phyloP scores from a whole-genome alignment of 2,329 filamentous ascomycete species.

The Microdochium trichocladiopsis region DNA sequence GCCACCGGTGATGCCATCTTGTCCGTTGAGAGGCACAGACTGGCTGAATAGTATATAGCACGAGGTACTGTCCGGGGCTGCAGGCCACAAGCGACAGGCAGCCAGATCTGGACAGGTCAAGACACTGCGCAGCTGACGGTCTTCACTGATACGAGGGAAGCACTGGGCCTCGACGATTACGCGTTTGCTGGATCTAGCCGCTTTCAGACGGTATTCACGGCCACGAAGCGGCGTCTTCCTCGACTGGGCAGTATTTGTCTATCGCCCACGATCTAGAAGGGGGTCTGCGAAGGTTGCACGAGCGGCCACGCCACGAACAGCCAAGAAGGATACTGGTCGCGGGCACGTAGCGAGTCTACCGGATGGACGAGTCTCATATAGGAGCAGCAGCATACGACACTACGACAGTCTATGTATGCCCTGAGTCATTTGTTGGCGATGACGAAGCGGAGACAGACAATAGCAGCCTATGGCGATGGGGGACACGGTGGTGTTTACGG shows the following conservation, averaged over 20 bases:
- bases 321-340: neutral
- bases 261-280: neutral
- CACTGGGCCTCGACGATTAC: neutral
- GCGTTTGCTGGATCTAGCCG: neutral
- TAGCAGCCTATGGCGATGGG: neutral
- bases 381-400: neutral
- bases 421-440: neutral
- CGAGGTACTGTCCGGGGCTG: neutral
- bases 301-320: neutral
- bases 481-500: neutral
- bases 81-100: neutral
- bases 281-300: neutral
- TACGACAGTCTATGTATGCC: neutral
- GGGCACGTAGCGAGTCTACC: neutral
- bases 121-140: neutral
- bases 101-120: neutral
- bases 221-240: neutral
- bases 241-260: neutral
- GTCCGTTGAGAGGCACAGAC: slow-evolving; percentile 7
- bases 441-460: neutral
- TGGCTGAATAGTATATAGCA: neutral
- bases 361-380: neutral
- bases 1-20: slow-evolving; percentile 77
- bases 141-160: neutral
- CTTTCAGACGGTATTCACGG: neutral